Evolutionary conservation across 2,329 filamentous ascomycete genomes (phyloP).

Genomic region (Penicillium psychrosexuale): DNA sequence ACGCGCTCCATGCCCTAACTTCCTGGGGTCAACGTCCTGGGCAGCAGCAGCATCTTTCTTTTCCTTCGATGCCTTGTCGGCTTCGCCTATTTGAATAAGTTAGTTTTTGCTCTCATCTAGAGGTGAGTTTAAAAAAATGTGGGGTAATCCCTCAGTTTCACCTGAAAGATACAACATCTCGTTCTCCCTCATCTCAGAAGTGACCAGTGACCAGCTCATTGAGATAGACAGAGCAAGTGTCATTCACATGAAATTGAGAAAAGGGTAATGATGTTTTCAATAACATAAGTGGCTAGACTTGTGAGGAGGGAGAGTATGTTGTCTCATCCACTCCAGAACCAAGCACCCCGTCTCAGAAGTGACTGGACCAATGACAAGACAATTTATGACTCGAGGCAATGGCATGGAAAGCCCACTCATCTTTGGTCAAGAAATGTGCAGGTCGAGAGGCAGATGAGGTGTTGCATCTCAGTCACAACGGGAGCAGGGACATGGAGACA

Average conservation of each 20-base stretch:
- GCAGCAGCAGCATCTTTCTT: neutral
- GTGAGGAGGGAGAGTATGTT: neutral
- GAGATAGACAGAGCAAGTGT: neutral
- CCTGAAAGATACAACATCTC: neutral
- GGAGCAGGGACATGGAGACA: neutral
- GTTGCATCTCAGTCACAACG: neutral
- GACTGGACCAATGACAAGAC: neutral
- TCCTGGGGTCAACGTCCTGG: constrained; percentile 5
- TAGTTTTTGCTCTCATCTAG: neutral
- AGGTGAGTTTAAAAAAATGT: neutral
- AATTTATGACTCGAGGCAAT: neutral
- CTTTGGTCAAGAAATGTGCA: neutral
- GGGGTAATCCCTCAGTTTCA: neutral
- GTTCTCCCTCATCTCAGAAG: neutral
- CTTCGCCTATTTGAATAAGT: neutral
- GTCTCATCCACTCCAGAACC: neutral
- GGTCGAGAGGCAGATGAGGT: neutral
- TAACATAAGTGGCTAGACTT: neutral
- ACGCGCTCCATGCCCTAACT: constrained; percentile 20
- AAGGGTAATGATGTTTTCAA: neutral
- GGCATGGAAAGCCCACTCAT: neutral
- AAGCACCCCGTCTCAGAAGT: neutral
- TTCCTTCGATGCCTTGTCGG: neutral
- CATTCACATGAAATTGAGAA: neutral
- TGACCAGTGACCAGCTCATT: neutral